Evolutionary conservation across 2,329 filamentous ascomycete species (phyloP).

Genomic region (Achaetomium macrosporum): DNA sequence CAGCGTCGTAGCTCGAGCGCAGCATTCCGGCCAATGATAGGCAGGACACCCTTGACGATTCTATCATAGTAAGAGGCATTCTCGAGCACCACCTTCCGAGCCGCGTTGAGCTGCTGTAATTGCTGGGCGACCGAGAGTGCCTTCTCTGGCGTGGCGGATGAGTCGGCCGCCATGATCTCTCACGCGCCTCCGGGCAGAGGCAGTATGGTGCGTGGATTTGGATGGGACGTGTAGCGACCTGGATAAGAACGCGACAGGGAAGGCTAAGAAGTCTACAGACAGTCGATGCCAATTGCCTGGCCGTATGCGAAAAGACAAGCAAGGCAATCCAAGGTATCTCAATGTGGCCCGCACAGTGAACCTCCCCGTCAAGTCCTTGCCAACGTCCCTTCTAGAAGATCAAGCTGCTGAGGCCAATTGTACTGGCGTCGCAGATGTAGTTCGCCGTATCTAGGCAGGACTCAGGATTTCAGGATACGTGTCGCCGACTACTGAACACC

Average conservation of each 20-base stretch:
- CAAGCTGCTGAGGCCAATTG: neutral
- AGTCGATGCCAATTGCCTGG: neutral
- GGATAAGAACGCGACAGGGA: slow-evolving; percentile 1
- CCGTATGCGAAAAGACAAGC: slow-evolving; percentile 3
- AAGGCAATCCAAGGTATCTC: slow-evolving; percentile 4
- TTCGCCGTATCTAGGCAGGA: neutral
- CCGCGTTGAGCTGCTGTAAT: slow-evolving; percentile 81
- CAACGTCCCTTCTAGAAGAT: neutral
- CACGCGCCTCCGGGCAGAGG: neutral
- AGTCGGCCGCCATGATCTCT: slow-evolving; percentile 45
- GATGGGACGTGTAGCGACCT: neutral
- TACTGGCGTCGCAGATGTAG: neutral
- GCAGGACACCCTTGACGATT: slow-evolving; percentile 88
- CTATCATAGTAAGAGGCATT: slow-evolving; percentile 86
- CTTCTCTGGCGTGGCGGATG: slow-evolving; percentile 22
- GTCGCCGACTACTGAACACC: slow-evolving; percentile 7
- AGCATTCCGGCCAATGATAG: slow-evolving; percentile 72
- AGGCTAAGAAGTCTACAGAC: slow-evolving; percentile 17
- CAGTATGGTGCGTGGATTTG: neutral
- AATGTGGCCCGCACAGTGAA: neutral
- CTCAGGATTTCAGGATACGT: neutral
- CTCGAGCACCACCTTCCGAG: slow-evolving; percentile 80
- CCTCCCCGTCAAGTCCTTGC: neutral
- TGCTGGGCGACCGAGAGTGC: slow-evolving; percentile 62
- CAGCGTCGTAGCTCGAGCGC: slow-evolving; percentile 82